Conservation (phyloP, 768 basidiomycete genomes). For the Kwoniella mangroviensis region DNA sequence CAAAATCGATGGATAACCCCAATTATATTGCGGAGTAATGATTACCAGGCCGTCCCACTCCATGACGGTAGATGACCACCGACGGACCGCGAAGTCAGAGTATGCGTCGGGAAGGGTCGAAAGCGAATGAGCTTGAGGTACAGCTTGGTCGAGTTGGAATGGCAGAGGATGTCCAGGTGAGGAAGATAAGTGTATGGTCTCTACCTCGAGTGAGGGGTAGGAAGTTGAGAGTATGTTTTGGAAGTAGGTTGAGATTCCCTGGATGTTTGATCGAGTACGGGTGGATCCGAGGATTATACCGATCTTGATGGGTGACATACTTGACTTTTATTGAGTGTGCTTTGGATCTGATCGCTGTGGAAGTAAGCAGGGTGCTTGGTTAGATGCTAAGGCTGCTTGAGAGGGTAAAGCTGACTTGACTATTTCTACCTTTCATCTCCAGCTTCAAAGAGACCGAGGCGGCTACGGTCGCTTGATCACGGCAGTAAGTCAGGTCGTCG, state of each 20-base stretch:
- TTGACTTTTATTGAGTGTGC: neutral
- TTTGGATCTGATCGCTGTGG: no score
- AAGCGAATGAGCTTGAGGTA: constrained; percentile 18
- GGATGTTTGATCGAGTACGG: constrained; percentile 20
- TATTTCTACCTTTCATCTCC: no score
- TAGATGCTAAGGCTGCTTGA: no score
- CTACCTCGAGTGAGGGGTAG: constrained; percentile 11
- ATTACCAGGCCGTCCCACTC: constrained; percentile 57
- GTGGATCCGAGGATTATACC: constrained; percentile 30
- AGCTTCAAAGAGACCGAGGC: no score
- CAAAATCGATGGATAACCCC: constrained; percentile 58
- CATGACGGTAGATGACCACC: constrained; percentile 55
- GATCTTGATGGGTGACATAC: constrained; percentile 14
- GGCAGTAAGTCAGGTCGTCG: no score
- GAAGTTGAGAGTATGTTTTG: neutral
- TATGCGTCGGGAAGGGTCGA: constrained; percentile 36
- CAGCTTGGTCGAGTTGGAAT: neutral
- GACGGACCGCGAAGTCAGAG: constrained; percentile 48
- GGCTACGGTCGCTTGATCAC: no score
- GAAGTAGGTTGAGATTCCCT: constrained; percentile 19
- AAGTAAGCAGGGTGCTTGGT: no score
- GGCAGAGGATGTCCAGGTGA: constrained; percentile 30
- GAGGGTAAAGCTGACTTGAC: no score
- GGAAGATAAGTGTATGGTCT: constrained; percentile 13
- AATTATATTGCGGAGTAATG: constrained; percentile 61